Evolutionary conservation across 2,329 filamentous ascomycete genomes (phyloP).

Genomic region (Coniochaeta hoffmannii): DNA sequence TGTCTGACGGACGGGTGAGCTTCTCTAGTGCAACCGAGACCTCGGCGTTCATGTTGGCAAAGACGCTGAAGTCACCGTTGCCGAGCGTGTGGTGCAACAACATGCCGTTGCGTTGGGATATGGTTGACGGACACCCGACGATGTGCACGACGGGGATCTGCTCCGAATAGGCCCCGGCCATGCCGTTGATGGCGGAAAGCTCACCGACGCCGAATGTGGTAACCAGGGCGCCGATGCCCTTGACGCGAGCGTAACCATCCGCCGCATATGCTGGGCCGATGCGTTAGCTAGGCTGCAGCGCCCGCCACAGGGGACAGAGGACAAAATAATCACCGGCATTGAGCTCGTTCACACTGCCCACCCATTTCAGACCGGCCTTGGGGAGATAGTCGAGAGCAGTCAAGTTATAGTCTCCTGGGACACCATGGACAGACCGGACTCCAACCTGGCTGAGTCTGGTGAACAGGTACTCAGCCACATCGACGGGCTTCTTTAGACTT

Average conservation of each 20-base stretch:
- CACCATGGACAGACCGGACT: constrained; percentile 56
- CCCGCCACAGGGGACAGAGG: constrained; percentile 1
- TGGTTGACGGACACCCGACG: constrained; percentile 44
- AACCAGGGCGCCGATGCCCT: constrained; percentile 61
- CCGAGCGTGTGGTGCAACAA: constrained; percentile 62
- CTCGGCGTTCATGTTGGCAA: constrained; percentile 66
- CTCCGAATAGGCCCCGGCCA: constrained; percentile 69
- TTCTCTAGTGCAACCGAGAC: constrained; percentile 67
- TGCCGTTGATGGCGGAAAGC: constrained; percentile 65
- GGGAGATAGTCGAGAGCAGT: constrained; percentile 59
- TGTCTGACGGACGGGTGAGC: constrained; percentile 61
- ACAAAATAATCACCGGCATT: constrained; percentile 46
- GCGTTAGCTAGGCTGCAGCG: neutral
- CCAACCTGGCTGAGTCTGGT: constrained; percentile 56
- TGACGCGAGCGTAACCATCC: constrained; percentile 71
- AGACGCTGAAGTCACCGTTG: constrained; percentile 77
- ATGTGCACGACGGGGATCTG: constrained; percentile 66
- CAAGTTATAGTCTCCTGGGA: constrained; percentile 71
- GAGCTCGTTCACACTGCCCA: constrained; percentile 64
- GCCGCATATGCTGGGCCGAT: constrained; percentile 58
- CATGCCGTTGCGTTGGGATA: constrained; percentile 39
- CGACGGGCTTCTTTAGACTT: constrained; percentile 19
- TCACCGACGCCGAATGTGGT: constrained; percentile 73
- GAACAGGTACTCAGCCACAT: constrained; percentile 63
- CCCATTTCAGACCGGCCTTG: constrained; percentile 52